A percentile compares a stretch with the other conserved stretches of the same genome.
Evolutionary conservation across 2,329 filamentous ascomycete genomes (phyloP).

Genomic region (Colletotrichum scovillei): DNA sequence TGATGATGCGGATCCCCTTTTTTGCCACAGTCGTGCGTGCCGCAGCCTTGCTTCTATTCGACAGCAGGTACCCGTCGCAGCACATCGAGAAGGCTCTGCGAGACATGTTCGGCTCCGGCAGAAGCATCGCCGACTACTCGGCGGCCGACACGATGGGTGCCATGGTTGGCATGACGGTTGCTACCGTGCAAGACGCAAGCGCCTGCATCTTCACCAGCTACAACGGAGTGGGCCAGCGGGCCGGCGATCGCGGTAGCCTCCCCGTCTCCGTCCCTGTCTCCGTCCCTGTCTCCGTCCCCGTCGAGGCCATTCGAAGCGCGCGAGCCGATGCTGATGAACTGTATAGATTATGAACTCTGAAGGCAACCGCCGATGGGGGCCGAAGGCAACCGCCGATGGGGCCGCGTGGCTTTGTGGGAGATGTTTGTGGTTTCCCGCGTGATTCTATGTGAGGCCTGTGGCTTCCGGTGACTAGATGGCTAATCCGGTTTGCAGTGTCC

Average conservation of each 20-base stretch:
- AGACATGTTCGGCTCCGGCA: background rate
- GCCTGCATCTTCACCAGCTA: constrained; percentile 27
- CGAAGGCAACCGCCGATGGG: no score
- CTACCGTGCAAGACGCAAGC: constrained; percentile 7
- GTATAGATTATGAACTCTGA: background rate
- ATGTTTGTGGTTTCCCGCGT: background rate
- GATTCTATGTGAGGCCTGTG: background rate
- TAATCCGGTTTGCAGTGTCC: background rate
- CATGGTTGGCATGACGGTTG: constrained; percentile 12
- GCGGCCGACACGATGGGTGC: constrained; percentile 1
- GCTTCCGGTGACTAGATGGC: background rate
- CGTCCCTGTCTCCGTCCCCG: no score
- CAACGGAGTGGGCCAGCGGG: constrained; percentile 8
- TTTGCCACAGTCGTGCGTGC: background rate
- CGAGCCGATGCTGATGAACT: background rate
- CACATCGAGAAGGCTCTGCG: constrained; percentile 14
- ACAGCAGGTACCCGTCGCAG: constrained; percentile 1
- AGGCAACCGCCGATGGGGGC: background rate
- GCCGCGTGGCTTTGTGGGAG: background rate
- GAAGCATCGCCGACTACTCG: constrained; percentile 8
- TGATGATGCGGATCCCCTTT: constrained; percentile 12
- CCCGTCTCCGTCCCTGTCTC: no score
- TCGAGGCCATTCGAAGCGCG: no score
- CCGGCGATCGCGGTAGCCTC: background rate
- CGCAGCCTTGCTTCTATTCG: background rate